Percentiles rank a stretch among this genome's conserved stretches.
These are phyloP conservation scores for Somion occarium DNA, from an alignment of 1,284 basidiomycete genomes.

Conservation along the genomic window DNA sequence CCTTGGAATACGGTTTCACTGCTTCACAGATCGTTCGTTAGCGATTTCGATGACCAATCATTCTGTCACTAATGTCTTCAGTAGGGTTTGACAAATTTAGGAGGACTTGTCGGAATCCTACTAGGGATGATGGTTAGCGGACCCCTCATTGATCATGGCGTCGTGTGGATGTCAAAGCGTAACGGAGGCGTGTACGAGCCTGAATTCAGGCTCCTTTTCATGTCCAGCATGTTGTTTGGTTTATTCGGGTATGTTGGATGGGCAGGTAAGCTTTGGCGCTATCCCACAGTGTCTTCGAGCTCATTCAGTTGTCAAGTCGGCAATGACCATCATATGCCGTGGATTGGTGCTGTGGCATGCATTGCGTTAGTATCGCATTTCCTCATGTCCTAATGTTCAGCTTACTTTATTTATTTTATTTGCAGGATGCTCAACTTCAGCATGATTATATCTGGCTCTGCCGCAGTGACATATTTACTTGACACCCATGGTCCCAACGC, in stretches of 20 bases:
- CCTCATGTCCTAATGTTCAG: not conserved
- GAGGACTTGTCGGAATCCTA: conserved; percentile 38
- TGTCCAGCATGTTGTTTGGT: conserved; percentile 37
- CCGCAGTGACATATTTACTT: conserved; percentile 39
- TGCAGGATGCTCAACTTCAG: conserved; percentile 32
- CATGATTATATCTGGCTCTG: conserved; percentile 36
- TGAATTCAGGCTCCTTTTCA: conserved; percentile 40
- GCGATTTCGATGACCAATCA: not conserved
- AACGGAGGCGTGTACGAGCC: conserved; percentile 44
- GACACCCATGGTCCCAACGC: conserved; percentile 38
- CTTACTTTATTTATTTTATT: not conserved
- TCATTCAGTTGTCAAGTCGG: conserved; percentile 23
- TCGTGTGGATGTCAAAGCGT: conserved; percentile 36
- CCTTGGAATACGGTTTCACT: conserved; percentile 35
- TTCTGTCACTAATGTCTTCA: conserved; percentile 2
- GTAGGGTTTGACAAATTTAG: conserved; percentile 36
- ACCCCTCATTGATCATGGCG: conserved; percentile 39
- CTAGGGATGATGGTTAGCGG: conserved; percentile 35
- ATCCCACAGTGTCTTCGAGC: not conserved
- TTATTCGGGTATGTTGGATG: conserved; percentile 42
- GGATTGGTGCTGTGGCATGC: conserved; percentile 40
- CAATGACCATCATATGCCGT: conserved; percentile 36
- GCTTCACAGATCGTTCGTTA: conserved; percentile 31
- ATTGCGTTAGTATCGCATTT: conserved; percentile 29
- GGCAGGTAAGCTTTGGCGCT: conserved; percentile 26